phyloP scores from a whole-genome alignment of 495 filamentous ascomycete genomes.

The Xylaria acuta region DNA sequence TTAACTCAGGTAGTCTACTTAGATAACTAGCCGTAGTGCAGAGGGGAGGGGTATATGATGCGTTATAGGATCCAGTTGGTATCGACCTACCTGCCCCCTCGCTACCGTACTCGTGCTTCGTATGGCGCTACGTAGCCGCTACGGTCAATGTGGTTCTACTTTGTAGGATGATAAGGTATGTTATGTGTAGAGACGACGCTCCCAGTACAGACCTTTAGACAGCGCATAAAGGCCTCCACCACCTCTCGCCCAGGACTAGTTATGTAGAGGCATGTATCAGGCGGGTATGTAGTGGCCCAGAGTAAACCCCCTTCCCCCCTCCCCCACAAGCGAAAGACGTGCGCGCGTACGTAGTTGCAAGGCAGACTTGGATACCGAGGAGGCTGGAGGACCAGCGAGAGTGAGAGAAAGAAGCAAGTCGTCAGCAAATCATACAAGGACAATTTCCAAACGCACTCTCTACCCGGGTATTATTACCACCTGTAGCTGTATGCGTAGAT shows the following conservation, averaged over 20 bases:
- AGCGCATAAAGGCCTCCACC: background rate
- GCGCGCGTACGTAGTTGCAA: background rate
- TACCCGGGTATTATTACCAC: background rate
- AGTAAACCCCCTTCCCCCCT: background rate
- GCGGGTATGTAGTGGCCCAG: background rate
- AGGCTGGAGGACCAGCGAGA: background rate
- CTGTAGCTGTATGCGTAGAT: background rate
- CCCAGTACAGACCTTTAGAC: background rate
- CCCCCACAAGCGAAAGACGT: background rate
- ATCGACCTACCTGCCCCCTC: background rate
- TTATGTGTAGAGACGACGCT: background rate
- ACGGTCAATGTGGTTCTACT: background rate
- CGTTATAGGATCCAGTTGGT: background rate
- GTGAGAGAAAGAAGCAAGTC: background rate
- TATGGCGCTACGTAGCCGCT: background rate
- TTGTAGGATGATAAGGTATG: background rate
- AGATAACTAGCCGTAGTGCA: background rate
- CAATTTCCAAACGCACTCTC: background rate
- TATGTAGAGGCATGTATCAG: background rate
- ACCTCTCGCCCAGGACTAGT: background rate
- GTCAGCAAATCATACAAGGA: background rate
- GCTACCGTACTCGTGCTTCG: background rate
- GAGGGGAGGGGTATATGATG: background rate
- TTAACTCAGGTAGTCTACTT: background rate
- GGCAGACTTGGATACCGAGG: background rate